Evolutionary conservation across 495 filamentous ascomycete genomes (phyloP).

Genomic region (Aspergillus mulundensis): DNA sequence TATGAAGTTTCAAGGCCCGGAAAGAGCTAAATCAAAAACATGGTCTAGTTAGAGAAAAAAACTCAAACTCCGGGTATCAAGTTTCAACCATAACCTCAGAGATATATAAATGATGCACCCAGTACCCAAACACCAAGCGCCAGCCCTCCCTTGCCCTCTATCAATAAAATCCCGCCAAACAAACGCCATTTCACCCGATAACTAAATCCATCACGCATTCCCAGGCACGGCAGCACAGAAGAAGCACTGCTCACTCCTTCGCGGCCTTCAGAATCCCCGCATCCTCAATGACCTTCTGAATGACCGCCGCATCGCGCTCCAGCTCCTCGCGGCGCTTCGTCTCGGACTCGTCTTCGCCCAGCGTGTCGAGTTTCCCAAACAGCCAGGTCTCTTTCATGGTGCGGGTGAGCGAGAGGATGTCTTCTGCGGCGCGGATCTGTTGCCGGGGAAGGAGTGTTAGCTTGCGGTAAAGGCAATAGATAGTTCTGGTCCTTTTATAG

Average conservation of each 20-base stretch:
- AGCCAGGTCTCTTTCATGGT: constrained; percentile 72
- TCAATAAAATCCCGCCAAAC: background rate
- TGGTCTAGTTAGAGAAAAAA: no score
- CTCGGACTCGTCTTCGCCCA: constrained; percentile 48
- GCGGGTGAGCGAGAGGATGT: constrained; percentile 58
- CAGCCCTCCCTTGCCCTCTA: background rate
- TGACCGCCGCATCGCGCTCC: constrained; percentile 45
- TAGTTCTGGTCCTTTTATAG: background rate
- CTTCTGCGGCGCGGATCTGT: constrained; percentile 63
- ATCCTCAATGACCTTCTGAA: constrained; percentile 47
- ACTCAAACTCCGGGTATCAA: background rate
- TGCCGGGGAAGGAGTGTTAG: background rate
- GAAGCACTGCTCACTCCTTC: constrained; percentile 5
- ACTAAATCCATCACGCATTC: no score
- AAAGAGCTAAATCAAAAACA: no score
- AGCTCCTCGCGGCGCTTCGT: constrained; percentile 41
- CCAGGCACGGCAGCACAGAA: background rate
- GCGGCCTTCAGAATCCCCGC: constrained; percentile 29
- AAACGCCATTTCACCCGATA: background rate
- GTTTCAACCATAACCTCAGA: background rate
- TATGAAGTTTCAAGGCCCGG: no score
- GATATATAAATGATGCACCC: background rate
- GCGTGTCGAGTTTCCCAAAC: constrained; percentile 64
- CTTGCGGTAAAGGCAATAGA: background rate
- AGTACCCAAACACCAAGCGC: background rate